Base-by-base conservation (phyloP, 2,329 filamentous ascomycete genomes). In the Paraconiothyrium sp. region DNA sequence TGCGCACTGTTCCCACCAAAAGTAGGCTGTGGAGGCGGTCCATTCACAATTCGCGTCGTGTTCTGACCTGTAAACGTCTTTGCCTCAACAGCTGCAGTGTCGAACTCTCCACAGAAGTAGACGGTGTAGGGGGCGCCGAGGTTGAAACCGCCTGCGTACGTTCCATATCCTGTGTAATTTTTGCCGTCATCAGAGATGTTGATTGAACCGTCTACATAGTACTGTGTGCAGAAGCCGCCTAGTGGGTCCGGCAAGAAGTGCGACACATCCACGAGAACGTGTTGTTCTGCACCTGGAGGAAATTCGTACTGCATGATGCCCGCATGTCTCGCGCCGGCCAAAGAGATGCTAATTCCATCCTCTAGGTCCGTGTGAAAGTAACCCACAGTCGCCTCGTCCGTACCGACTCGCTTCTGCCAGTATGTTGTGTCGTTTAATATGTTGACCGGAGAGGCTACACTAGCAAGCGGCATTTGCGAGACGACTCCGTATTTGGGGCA, bases 401-500 rank as follows among this genome's bases (percentile, higher is more conserved):
- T 66, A 1, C 72, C 76, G 10, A 76, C 62, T 8, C 78, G 63
- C 16, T 63, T 62, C 58, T 80, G 77, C 74, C 73, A 77, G 59
- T 80, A 81, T 1, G 79, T 81, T 3, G 64, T 66, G 54, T 81
- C 80, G 50, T 81, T 77, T 8, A 81, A 64, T 6, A 81, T 55
- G 57, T 80, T 78, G 14, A 81, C 77, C 0, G 69, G 68, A 3
- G 67, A 70, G 13, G 72, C 69, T 0, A 76, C 81, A 65, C 63
- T 89, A 83, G 27, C 83, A 66, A 67, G 74, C 67, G 63, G 82
- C 82, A 76, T 89, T 58, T 80, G 84, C 0, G 82, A 83, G 27
- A 88, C 85, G 1, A 90, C 87, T 4, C 89, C 89, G 62, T 91
- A 92, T 73, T 91, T 91, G 0, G 89, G 88, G 1, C 87, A 88